Base-by-base conservation (phyloP, 2,329 filamentous ascomycete species). In the Alternaria sp. region DNA sequence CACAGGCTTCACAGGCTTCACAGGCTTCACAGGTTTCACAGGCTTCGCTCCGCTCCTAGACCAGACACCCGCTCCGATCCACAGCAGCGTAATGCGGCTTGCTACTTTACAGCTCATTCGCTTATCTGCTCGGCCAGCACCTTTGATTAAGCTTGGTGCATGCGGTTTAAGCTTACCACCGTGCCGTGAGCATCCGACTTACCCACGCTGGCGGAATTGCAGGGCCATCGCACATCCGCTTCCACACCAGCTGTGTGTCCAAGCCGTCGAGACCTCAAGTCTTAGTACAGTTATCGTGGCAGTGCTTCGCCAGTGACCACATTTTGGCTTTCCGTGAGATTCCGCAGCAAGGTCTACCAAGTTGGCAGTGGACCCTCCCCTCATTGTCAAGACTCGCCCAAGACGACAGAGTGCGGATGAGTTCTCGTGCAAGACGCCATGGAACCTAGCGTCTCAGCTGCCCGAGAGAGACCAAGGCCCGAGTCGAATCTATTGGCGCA, bases 91-190 rank as follows among this genome's bases (percentile, higher is more conserved):
- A 71, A 73, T 72, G 60, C 50, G 56, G 58, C 42, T 37, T 62
- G 31, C 51, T 48, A 55, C 61, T 62, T 58, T 56, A 67, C 64
- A 70, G 69, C 63, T 60, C 14, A 56, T 59, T 67, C 59, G 64
- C 63, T 65, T 63, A 60, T 57, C 44, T 13, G 51, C 66, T 70
- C 59, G 66, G 67, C 65, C 60, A 57, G 33, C 53, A 56, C 37
- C 37, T 65, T 67, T 49, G 52, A 66, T 70, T 68, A 71, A 71
- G 71, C 71, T 68, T 71, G 69, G 68, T 71, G 66, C 56, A 56
- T 64, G 60, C 64, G 52, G 40, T 68, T 74, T 73, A 74, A 76
- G 72, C 72, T 76, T 76, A 77, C 72, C 39, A 65, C 56, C 58
- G 66, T 70, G 57, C 65, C 67, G 69, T 61, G 59, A 66, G 64